phyloP scores from a whole-genome alignment of 2,329 filamentous ascomycete genomes.

The Clarireedia paspali region DNA sequence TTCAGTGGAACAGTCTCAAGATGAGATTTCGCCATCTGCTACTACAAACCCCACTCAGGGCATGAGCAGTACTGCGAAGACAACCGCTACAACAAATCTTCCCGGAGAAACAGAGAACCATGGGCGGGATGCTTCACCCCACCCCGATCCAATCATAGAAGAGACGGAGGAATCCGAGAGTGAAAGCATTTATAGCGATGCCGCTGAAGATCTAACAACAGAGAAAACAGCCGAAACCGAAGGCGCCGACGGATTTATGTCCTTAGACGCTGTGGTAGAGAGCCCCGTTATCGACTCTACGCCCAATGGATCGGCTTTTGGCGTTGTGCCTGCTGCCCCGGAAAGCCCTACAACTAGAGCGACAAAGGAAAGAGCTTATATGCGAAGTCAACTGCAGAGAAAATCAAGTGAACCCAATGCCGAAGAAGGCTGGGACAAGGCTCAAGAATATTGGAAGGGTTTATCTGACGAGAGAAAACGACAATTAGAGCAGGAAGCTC shows the following conservation, averaged over 20 bases:
- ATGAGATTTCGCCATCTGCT: conserved; percentile 1
- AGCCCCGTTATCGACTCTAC: conserved; percentile 37
- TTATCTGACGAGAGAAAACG: conserved; percentile 55
- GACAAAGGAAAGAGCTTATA: conserved; percentile 22
- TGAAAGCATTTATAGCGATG: conserved; percentile 65
- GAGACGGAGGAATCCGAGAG: conserved; percentile 39
- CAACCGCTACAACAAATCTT: conserved; percentile 2
- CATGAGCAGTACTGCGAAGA: conserved; percentile 20
- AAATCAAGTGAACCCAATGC: conserved; percentile 16
- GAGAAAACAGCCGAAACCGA: conserved; percentile 34
- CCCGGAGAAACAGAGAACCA: conserved; percentile 13
- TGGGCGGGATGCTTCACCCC: conserved; percentile 30
- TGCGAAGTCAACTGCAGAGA: conserved; percentile 15
- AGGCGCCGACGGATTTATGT: conserved; percentile 61
- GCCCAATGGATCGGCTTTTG: conserved; percentile 14
- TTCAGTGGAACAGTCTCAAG: conserved; percentile 13
- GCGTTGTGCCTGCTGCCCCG: conserved; percentile 16
- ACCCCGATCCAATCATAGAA: conserved; percentile 18
- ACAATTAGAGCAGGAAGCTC: conserved; percentile 45
- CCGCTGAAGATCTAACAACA: conserved; percentile 56
- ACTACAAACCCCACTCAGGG: conserved; percentile 13
- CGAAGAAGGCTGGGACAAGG: conserved; percentile 49
- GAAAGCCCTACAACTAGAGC: conserved; percentile 23
- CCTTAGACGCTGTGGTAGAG: conserved; percentile 64
- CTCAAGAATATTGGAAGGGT: conserved; percentile 63